Conservation (phyloP, 1,284 basidiomycete species). For the Amylostereum chailletii region DNA sequence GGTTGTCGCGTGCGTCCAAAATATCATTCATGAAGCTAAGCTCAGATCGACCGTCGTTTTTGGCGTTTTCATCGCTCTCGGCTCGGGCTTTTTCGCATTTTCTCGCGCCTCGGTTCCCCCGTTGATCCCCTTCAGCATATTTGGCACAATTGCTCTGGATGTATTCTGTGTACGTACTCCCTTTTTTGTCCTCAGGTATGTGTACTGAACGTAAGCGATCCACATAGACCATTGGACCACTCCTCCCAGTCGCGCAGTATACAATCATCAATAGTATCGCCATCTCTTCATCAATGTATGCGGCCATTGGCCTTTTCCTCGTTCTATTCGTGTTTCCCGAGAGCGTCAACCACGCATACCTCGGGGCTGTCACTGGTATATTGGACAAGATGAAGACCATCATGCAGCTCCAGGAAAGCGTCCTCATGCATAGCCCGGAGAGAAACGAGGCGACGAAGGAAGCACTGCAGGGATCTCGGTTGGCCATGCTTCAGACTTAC, state of each 20-base stretch:
- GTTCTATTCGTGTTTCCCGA: slow-evolving; percentile 68
- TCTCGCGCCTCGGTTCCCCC: slow-evolving; percentile 56
- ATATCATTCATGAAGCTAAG: slow-evolving; percentile 4
- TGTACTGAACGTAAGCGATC: neutral
- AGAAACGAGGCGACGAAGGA: slow-evolving; percentile 20
- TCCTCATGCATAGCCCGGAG: slow-evolving; percentile 28
- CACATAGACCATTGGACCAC: slow-evolving; percentile 37
- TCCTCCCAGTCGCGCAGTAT: slow-evolving; percentile 62
- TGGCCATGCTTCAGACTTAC: slow-evolving; percentile 16
- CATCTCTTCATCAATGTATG: slow-evolving; percentile 49
- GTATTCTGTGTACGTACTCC: slow-evolving; percentile 45
- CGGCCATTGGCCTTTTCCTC: slow-evolving; percentile 49
- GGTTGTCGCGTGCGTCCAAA: neutral
- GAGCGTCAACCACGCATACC: slow-evolving; percentile 49
- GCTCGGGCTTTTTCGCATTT: slow-evolving; percentile 50
- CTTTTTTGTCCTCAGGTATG: neutral
- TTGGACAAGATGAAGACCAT: slow-evolving; percentile 26
- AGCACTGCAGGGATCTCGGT: slow-evolving; percentile 15
- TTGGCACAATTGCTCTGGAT: slow-evolving; percentile 51
- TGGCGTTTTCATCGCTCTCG: slow-evolving; percentile 66
- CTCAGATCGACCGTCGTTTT: slow-evolving; percentile 48
- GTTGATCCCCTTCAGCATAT: slow-evolving; percentile 47
- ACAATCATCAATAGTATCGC: slow-evolving; percentile 50
- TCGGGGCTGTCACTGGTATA: slow-evolving; percentile 23
- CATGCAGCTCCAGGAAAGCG: slow-evolving; percentile 30